Conservation (phyloP, 768 basidiomycete genomes). For the Psilocybe cyanescens region DNA sequence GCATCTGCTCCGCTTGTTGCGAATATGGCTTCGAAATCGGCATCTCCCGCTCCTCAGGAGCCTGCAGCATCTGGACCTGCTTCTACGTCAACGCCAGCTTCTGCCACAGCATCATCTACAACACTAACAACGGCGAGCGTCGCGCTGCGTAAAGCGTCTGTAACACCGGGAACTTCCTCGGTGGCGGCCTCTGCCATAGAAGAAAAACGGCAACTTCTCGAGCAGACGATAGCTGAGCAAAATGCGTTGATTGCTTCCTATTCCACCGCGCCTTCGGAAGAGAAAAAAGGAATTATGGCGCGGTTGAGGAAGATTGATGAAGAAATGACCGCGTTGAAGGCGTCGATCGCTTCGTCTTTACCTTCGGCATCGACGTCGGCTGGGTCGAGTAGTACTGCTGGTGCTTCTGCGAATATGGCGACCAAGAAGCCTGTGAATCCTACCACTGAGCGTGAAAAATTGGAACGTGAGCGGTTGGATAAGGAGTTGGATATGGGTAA, state of each 20-base stretch:
- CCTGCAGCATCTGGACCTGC: constrained; percentile 18
- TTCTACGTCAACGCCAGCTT: constrained; percentile 17
- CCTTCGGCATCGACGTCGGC: constrained; percentile 17
- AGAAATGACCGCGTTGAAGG: constrained; percentile 63
- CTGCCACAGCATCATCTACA: constrained; percentile 10
- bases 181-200: constrained; percentile 55
- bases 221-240: constrained; percentile 87
- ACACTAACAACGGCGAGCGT: constrained; percentile 11
- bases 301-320: constrained; percentile 76
- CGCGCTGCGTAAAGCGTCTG: constrained; percentile 38
- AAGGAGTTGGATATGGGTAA: constrained; percentile 80
- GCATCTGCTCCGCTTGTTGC: constrained; percentile 80
- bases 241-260: constrained; percentile 81
- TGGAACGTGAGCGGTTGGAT: constrained; percentile 73
- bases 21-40: constrained; percentile 50
- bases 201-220: constrained; percentile 74
- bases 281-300: constrained; percentile 81
- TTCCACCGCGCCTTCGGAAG: constrained; percentile 61
- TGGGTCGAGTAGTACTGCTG: constrained; percentile 8
- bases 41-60: constrained; percentile 22
- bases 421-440: constrained; percentile 21
- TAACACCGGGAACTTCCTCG: constrained; percentile 30
- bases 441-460: constrained; percentile 49
- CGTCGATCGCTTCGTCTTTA: constrained; percentile 32
- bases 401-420: constrained; percentile 28